Conservation (phyloP, 306 rosid species). For the Trichosanthes truncata region DNA sequence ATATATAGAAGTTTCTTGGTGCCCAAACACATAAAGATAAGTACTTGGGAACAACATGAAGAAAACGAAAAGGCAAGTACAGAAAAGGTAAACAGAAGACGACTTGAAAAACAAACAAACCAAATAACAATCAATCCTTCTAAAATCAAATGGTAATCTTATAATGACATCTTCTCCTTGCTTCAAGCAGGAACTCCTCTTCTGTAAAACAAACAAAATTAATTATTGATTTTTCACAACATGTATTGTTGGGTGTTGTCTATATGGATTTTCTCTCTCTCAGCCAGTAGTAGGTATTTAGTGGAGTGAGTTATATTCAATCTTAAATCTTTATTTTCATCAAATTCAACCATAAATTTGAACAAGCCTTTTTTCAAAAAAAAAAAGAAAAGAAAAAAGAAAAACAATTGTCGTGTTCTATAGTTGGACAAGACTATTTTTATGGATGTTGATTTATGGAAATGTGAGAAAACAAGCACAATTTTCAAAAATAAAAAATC, state of each 20-base stretch:
- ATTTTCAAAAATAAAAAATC: too few relatives aligned
- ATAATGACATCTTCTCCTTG: not conserved
- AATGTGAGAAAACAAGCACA: too few relatives aligned
- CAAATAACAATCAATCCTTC: conserved; percentile 7
- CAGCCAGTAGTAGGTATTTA: not conserved
- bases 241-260: not conserved
- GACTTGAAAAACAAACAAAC: conserved; percentile 10
- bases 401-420: too few relatives aligned
- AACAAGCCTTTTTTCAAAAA: too few relatives aligned
- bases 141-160: conserved; percentile 2
- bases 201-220: not conserved
- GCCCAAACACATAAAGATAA: conserved; percentile 6
- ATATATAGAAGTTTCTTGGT: not conserved
- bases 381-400: too few relatives aligned
- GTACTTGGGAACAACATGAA: conserved; percentile 5
- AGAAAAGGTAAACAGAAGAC: conserved; percentile 12
- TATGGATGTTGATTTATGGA: not conserved
- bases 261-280: not conserved
- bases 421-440: too few relatives aligned
- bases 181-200: not conserved
- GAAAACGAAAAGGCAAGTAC: conserved; percentile 12
- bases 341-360: not conserved
- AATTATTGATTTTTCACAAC: not conserved
- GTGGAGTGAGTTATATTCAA: not conserved
- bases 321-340: not conserved